Evolutionary conservation across 129 eudicot genomes (phyloP).

Genomic region (Calendula officinalis): DNA sequence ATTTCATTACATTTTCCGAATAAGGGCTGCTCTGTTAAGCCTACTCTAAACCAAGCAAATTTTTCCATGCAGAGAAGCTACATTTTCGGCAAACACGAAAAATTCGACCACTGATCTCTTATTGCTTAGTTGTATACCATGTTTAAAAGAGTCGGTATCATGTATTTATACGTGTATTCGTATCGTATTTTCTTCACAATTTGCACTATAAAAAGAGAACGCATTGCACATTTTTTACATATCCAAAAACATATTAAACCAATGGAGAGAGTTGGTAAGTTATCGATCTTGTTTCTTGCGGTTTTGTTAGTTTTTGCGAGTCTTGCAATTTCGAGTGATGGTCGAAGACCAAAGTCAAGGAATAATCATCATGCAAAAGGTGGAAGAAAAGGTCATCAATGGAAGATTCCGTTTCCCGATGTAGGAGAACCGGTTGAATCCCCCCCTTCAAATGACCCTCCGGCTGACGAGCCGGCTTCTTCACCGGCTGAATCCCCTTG

Average conservation of each 20-base stretch:
- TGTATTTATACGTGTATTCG: neutral
- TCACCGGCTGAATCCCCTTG: no score
- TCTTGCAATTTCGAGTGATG: constrained; percentile 7
- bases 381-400: no score
- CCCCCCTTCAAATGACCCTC: no score
- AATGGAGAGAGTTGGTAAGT: constrained; percentile 13
- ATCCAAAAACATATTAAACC: neutral
- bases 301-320: constrained; percentile 1
- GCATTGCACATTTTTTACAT: neutral
- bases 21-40: neutral
- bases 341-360: neutral
- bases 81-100: constrained; percentile 1
- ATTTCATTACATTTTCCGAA: constrained; percentile 1
- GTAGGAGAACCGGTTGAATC: no score
- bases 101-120: neutral
- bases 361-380: no score
- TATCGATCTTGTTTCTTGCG: constrained; percentile 3
- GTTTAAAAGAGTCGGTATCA: neutral
- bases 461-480: no score
- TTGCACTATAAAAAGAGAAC: constrained; percentile 3
- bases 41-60: neutral
- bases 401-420: no score
- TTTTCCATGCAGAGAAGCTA: constrained; percentile 2
- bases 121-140: constrained; percentile 7
- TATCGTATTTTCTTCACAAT: neutral